Evolutionary conservation across 73 alveolate species (phyloP).

Genomic region (Tetrahymena malaccensis): DNA sequence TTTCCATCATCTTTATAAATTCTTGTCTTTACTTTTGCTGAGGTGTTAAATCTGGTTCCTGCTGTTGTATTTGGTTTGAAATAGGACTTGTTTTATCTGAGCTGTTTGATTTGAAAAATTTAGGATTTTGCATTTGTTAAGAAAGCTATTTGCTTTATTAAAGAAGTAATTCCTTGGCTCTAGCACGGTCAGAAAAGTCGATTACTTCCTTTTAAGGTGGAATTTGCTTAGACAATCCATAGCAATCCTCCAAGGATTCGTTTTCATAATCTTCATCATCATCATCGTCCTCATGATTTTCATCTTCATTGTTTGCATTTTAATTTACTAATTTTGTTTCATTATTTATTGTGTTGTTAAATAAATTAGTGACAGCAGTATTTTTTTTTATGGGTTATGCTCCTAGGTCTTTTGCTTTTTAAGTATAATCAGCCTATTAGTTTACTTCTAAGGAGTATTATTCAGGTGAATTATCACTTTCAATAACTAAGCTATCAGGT

Average conservation of each 20-base stretch:
- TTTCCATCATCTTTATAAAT: neutral
- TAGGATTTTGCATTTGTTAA: neutral
- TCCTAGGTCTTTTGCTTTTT: neutral
- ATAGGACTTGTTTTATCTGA: neutral
- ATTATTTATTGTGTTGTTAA: neutral
- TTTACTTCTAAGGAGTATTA: neutral
- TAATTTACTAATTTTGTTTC: neutral
- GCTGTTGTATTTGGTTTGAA: neutral
- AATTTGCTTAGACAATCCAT: neutral
- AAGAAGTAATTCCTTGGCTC: neutral
- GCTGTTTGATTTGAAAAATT: neutral
- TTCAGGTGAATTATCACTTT: neutral
- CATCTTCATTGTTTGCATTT: neutral
- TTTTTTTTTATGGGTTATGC: neutral
- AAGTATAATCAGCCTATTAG: neutral
- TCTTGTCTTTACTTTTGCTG: neutral
- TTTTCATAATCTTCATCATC: neutral
- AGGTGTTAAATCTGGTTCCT: neutral
- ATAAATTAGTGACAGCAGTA: neutral
- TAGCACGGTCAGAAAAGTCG: neutral
- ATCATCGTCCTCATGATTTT: neutral
- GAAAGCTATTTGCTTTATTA: neutral
- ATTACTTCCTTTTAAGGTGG: neutral
- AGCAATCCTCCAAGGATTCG: neutral
- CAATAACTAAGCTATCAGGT: neutral